Conservation (phyloP, 176 grass and related monocot species). For the Triticum monococcum region DNA sequence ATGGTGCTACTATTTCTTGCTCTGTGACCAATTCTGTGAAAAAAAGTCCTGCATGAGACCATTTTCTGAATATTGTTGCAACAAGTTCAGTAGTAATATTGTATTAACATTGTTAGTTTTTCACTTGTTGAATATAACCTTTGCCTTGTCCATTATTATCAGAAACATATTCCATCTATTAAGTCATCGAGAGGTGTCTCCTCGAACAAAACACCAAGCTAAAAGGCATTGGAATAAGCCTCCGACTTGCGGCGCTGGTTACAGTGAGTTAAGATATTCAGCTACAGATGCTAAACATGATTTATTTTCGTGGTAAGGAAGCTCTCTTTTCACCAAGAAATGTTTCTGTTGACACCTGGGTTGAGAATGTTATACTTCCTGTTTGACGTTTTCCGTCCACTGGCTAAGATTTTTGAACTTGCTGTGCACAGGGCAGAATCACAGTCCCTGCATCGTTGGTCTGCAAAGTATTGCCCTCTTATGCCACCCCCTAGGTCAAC, state of each 20-base stretch:
- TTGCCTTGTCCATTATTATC: slow-evolving; percentile 4
- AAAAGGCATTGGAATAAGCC: slow-evolving; percentile 64
- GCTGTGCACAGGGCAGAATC: slow-evolving; percentile 76
- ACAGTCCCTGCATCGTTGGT: slow-evolving; percentile 72
- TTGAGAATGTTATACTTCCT: neutral
- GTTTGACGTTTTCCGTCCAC: neutral
- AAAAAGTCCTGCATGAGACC: neutral
- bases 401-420: slow-evolving; percentile 3
- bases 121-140: slow-evolving; percentile 31
- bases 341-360: neutral
- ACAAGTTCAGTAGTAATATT: neutral
- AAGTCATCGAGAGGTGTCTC: slow-evolving; percentile 77
- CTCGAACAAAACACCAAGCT: slow-evolving; percentile 70
- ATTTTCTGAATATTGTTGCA: neutral
- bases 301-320: slow-evolving; percentile 81
- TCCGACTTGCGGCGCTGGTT: slow-evolving; percentile 34
- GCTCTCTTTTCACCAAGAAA: slow-evolving; percentile 14
- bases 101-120: slow-evolving; percentile 5
- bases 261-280: slow-evolving; percentile 44
- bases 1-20: neutral
- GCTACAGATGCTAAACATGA: slow-evolving; percentile 68
- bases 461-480: slow-evolving; percentile 92
- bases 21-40: neutral
- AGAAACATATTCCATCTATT: slow-evolving; percentile 91
- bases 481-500: slow-evolving; percentile 91